Percentiles rank a stretch among this genome's conserved stretches.
These are phyloP conservation scores for Eimeria falciformis DNA, from an alignment of 169 alveolate genomes.

Conservation along the genomic window DNA sequence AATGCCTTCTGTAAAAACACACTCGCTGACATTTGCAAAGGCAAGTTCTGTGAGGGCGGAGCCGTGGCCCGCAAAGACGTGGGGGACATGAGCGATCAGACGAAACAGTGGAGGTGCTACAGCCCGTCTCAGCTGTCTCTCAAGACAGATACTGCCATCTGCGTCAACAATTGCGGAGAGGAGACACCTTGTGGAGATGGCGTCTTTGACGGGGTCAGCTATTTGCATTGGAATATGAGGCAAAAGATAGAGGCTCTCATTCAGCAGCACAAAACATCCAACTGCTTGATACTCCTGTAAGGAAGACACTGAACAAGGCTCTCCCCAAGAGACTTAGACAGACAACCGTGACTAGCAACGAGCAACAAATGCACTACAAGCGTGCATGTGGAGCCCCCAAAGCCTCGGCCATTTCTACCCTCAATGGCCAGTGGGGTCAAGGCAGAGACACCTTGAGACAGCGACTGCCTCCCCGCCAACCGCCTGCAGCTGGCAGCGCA, in stretches of 20 bases:
- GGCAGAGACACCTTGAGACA: too few species aligned
- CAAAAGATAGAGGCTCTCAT: not conserved
- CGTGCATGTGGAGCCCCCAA: too few species aligned
- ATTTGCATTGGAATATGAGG: not conserved
- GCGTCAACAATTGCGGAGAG: not conserved
- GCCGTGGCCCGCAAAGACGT: conserved; percentile 31
- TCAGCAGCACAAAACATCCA: not conserved
- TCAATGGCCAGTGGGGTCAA: too few species aligned
- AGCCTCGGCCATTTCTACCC: too few species aligned
- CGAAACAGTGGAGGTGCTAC: conserved; percentile 15
- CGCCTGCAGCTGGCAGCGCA: too few species aligned
- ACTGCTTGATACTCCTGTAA: too few species aligned
- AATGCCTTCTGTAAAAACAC: not conserved
- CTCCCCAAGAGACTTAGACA: too few species aligned
- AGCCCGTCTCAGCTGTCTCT: not conserved
- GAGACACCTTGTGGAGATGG: not conserved
- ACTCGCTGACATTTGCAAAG: not conserved
- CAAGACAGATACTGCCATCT: not conserved
- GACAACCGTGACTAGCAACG: too few species aligned
- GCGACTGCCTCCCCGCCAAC: too few species aligned
- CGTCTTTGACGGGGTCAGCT: not conserved
- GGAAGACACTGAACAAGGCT: too few species aligned
- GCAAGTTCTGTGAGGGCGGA: not conserved
- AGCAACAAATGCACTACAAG: too few species aligned
- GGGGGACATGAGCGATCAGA: not conserved